These are phyloP conservation scores for Zancudomyces culisetae DNA, from an alignment of 371 early-diverging fungal species.

Conservation along the genomic window DNA sequence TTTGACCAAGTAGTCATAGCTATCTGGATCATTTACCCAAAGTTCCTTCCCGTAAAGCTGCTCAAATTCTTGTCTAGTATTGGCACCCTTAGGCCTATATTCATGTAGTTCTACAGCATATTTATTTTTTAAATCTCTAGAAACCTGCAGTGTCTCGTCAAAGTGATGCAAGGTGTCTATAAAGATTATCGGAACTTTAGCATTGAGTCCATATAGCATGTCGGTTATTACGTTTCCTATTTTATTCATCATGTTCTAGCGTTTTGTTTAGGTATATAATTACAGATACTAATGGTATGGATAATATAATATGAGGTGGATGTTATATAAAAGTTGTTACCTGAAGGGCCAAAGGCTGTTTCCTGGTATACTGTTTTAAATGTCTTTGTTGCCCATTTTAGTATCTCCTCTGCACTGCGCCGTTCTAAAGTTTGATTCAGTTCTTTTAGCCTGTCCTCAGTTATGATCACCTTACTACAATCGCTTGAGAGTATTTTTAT, in stretches of 20 bases:
- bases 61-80: conserved; percentile 45
- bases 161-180: conserved; percentile 86
- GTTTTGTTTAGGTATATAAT: conserved; percentile 6
- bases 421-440: conserved; percentile 1
- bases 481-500: too few relatives aligned
- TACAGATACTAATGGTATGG: too few relatives aligned
- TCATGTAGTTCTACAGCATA: conserved; percentile 55
- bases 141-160: conserved; percentile 65
- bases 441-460: neutral
- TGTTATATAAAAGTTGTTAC: conserved; percentile 40
- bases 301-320: conserved; percentile 19
- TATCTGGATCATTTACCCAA: conserved; percentile 62
- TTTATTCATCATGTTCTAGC: neutral
- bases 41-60: conserved; percentile 47
- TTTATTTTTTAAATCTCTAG: conserved; percentile 34
- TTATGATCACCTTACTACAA: conserved; percentile 1
- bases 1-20: conserved; percentile 79
- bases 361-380: conserved; percentile 72
- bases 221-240: conserved; percentile 17
- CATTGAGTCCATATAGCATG: conserved; percentile 9
- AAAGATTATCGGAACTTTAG: conserved; percentile 59
- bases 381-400: conserved; percentile 69
- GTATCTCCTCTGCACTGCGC: conserved; percentile 46
- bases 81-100: conserved; percentile 44
- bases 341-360: conserved; percentile 78